Evolutionary conservation across 208 protist species (phyloP).

Genomic region (Crithidia fasciculata): DNA sequence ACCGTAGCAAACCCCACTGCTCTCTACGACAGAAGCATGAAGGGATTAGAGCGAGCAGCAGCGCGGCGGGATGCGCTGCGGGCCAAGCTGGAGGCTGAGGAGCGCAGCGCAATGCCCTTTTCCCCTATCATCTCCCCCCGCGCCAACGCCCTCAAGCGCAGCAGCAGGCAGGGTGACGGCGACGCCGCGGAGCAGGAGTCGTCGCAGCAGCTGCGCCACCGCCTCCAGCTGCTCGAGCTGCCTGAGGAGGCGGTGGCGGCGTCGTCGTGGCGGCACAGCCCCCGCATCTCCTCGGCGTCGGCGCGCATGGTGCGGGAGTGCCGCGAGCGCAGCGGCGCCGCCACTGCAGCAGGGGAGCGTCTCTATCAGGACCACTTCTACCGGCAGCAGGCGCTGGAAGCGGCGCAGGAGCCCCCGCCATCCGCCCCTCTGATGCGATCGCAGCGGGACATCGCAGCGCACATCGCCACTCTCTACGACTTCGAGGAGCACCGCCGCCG

Average conservation of each 20-base stretch:
- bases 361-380: slow-evolving; percentile 53
- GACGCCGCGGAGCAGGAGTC: slow-evolving; percentile 9
- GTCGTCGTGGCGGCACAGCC: slow-evolving; percentile 34
- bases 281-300: slow-evolving; percentile 51
- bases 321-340: slow-evolving; percentile 28
- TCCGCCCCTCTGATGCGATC: slow-evolving; percentile 25
- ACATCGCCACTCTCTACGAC: slow-evolving; percentile 53
- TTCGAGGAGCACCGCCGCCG: slow-evolving; percentile 47
- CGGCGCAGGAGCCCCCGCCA: background rate
- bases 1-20: slow-evolving; percentile 13
- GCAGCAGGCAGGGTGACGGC: background rate
- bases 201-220: slow-evolving; percentile 43
- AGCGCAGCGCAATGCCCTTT: slow-evolving; percentile 48
- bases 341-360: slow-evolving; percentile 47
- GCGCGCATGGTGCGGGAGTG: slow-evolving; percentile 47
- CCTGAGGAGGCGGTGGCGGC: slow-evolving; percentile 32
- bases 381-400: slow-evolving; percentile 19
- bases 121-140: slow-evolving; percentile 49
- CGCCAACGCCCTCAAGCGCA: slow-evolving; percentile 13
- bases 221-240: slow-evolving; percentile 53
- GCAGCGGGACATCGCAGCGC: slow-evolving; percentile 45
- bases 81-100: slow-evolving; percentile 26
- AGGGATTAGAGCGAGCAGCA: slow-evolving; percentile 8
- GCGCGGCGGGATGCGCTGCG: slow-evolving; percentile 39
- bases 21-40: slow-evolving; percentile 43